Evolutionary conservation across 208 protist species (phyloP).

Genomic region (Porcisia hertigi): DNA sequence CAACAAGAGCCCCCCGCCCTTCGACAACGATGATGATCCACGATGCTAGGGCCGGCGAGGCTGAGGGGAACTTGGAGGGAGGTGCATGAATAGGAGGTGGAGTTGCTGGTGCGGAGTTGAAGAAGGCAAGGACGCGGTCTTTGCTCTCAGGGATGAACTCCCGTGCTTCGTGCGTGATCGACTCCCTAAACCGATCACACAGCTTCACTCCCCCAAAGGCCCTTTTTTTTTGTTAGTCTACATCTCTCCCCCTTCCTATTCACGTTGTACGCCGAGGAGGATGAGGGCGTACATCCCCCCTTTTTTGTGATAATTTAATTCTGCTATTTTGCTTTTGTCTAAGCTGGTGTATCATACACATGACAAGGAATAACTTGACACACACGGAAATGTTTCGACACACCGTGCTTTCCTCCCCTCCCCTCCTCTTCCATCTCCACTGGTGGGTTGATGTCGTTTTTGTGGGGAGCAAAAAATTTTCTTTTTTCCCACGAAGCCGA

Average conservation of each 20-base stretch:
- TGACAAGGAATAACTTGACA: neutral
- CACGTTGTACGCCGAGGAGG: no score
- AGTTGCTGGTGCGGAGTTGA: neutral
- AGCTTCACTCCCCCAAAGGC: neutral
- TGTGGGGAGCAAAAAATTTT: no score
- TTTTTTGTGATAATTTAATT: neutral
- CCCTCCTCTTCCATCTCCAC: no score
- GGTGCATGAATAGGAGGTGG: neutral
- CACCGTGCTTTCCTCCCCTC: neutral
- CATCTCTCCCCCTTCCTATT: neutral
- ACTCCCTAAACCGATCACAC: neutral
- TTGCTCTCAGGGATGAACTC: neutral
- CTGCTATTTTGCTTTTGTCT: neutral
- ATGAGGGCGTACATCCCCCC: neutral
- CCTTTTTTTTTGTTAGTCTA: neutral
- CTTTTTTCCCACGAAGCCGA: no score
- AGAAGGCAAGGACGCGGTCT: neutral
- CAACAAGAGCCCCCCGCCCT: constrained; percentile 55
- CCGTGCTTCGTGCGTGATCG: neutral
- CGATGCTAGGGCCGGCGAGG: neutral
- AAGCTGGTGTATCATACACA: neutral
- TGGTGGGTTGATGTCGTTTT: no score
- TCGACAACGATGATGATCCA: constrained; percentile 65
- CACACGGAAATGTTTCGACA: neutral
- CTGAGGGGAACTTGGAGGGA: neutral